Percentiles rank a stretch among this genome's conserved stretches.
Conservation (phyloP, 192 early-diverging fungal species). For the Lobosporangium transversale region DNA sequence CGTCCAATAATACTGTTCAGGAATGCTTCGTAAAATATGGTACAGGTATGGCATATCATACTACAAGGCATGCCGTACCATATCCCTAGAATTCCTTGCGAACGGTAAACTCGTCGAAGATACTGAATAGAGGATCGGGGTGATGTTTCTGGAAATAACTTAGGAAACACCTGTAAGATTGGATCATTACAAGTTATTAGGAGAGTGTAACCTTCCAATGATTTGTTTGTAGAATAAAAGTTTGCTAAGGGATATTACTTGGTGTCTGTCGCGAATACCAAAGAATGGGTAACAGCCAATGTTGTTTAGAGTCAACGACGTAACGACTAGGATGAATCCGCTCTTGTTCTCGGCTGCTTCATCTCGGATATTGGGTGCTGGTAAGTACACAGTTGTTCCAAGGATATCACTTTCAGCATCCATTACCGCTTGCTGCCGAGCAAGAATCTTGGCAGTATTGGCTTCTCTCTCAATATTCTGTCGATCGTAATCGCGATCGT, state of each 20-base stretch:
- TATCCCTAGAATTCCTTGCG: constrained; percentile 47
- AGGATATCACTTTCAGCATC: constrained; percentile 43
- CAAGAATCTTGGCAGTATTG: constrained; percentile 20
- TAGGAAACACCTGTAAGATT: constrained; percentile 37
- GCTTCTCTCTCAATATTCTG: constrained; percentile 1
- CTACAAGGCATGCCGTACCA: constrained; percentile 54
- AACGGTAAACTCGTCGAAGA: constrained; percentile 36
- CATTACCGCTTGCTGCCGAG: constrained; percentile 11
- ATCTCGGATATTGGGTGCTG: constrained; percentile 25
- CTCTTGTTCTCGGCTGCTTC: constrained; percentile 46
- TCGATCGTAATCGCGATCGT: constrained; percentile 1
- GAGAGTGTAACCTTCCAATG: not conserved
- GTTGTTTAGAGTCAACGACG: constrained; percentile 50
- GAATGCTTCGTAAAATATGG: constrained; percentile 53
- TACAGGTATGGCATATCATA: constrained; percentile 53
- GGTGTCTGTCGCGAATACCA: constrained; percentile 45
- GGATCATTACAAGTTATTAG: not conserved
- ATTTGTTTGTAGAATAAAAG: too few relatives aligned
- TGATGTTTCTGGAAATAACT: constrained; percentile 42
- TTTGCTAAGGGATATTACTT: constrained; percentile 4
- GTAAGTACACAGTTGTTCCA: constrained; percentile 37
- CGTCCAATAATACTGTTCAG: constrained; percentile 47
- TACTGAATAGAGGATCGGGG: constrained; percentile 48
- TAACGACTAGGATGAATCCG: constrained; percentile 45
- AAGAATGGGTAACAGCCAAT: constrained; percentile 53